Base-by-base conservation (phyloP, 108 stramenopile species). In the Bacterosira constricta region DNA sequence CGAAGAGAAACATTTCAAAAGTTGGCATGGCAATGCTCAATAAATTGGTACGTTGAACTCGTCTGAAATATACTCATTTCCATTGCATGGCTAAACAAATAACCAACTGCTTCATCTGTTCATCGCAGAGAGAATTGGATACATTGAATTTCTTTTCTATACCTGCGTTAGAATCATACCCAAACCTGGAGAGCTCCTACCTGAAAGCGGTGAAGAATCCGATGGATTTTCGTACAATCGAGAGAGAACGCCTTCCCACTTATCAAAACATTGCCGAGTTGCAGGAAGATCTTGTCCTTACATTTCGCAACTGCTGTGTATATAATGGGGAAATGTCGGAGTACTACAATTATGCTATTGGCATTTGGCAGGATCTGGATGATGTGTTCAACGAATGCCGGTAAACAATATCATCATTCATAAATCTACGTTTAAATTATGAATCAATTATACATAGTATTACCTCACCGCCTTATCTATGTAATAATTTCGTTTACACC, bases 161-260 rank as follows among this genome's bases (percentile, higher is more conserved):
- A 20, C 93, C 93, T 4, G 93, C 90, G 20, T 52, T 66, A 6
- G 93, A 94, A 53, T 27, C 50, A 20, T 86, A 75, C 62, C 93
- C 93, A 2, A 74, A 69, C 6, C 61, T 94, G 3, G 80, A 80
- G 4, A 69, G 79, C 8, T 55, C 38, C 7, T 94, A 94, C 50
- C 27, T 75, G 20, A 61, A 45, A 23, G 46, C 60, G 11, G 64
- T 94, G 11, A 36, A 74, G 25, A 29, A 62, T 0, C 93, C 93
- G 3, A 90, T 94, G 90, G 90, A 90, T 56, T 87, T 94, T 46
- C 77, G 86, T 52, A 91, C 93, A 9, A 94, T 94, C 15, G 80
- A 75, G 51, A 85, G 89, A 63, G 88, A 90, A 17, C 78, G 77
- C 4, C 37, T 94, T 21, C 75, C 73, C 44, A 13, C 18, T 7